These are phyloP conservation scores for Elaeis oleifera DNA, from an alignment of 202 grass and related monocot genomes.

Conservation along the genomic window DNA sequence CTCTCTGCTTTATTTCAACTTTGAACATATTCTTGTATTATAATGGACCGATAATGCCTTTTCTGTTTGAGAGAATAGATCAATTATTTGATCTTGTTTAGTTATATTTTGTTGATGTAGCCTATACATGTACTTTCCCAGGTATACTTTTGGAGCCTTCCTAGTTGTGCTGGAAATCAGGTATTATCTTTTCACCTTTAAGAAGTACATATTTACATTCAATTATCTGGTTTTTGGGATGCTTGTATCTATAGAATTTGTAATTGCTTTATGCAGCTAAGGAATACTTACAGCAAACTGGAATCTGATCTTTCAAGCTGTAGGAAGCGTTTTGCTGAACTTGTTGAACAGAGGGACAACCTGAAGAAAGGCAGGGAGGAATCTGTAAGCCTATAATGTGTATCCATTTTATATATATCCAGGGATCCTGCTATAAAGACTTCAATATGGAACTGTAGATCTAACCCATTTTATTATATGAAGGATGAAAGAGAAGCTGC, in stretches of 20 bases:
- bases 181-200: constrained; percentile 24
- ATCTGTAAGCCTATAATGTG: constrained; percentile 46
- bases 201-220: neutral
- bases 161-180: constrained; percentile 97
- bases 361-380: constrained; percentile 92
- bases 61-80: too few species aligned
- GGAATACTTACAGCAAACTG: constrained; percentile 63
- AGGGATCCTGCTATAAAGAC: too few species aligned
- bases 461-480: neutral
- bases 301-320: constrained; percentile 69
- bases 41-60: too few species aligned
- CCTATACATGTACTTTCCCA: constrained; percentile 17
- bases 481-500: constrained; percentile 81
- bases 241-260: neutral
- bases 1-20: too few species aligned
- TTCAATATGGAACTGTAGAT: too few species aligned
- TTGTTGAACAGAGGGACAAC: constrained; percentile 75
- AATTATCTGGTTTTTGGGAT: neutral
- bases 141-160: constrained; percentile 99
- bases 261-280: constrained; percentile 37
- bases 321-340: constrained; percentile 51
- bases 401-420: too few species aligned
- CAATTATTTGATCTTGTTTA: too few species aligned
- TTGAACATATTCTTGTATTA: too few species aligned
- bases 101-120: too few species aligned